Evolutionary conservation across 345 rosid genomes (phyloP), one percentile per base, ranked within the genome.

Genomic region (Aurinia saxatilis): DNA sequence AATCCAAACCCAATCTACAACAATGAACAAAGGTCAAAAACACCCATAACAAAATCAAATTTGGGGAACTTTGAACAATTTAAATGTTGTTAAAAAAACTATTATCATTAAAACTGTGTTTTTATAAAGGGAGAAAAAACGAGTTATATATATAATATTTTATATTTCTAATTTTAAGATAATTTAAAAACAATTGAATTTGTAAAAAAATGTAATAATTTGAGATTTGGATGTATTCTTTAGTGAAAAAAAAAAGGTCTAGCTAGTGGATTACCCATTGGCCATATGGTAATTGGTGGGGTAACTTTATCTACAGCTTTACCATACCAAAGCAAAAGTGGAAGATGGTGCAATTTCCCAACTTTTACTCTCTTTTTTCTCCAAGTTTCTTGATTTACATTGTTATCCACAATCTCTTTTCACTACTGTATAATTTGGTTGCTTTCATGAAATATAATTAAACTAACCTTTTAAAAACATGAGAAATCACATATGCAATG

Each of bases 271-370:
- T 9, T 52, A 37, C 34, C 33, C 31, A 41, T 33, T 19, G 66
- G 42, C 44, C 73, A 35, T 17, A 46, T 13, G 55, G 19, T 45
- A 51, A 50, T 30, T 46, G 68, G 63, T 62, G 64, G 68, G 61
- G 35, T 61, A 27, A 47, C 52, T 70, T 70, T 70, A 63, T 54
- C 63, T 70, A 37, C 27, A 53, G 44, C 27, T 61, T 34, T 17
- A 57, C 42, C 51, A 59, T 23, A 16, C 53, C 38, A 41, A 44
- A 33, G 4, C 21, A 15, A 54, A 31, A 34, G 67, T 52, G 66
- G 51, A 47, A 19, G 63, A 56, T 70, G 27, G 47, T 62, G 53
- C 50, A 38, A 13, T 17, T 60, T 50, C 44, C 67, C 49, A 68
- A 25, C 21, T 68, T 57, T 46, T 55, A 42, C 2, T 33, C 14